Evolutionary conservation across 2,329 filamentous ascomycete genomes (phyloP), one percentile per base, ranked within the genome.

Genomic region (Metarhizium guizhouense): DNA sequence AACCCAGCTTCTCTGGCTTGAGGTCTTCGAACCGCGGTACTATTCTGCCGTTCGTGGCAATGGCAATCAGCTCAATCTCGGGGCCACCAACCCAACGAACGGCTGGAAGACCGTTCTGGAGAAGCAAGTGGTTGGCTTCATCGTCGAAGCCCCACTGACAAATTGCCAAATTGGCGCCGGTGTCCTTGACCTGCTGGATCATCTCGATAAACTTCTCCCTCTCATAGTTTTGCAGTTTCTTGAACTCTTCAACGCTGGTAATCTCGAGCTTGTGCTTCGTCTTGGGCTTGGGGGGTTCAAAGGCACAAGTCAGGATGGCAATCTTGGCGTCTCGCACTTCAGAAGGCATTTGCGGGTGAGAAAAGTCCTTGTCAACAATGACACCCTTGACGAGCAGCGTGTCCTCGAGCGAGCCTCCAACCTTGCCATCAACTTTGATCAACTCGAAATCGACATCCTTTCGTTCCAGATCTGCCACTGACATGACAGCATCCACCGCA

Each of bases 141-240:
- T 99, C 94, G 70, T 99, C 94, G 69, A 99, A 99, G 63, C 94
- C 94, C 94, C 95, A 99, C 72, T 99, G 95, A 76, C 94, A 99
- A 68, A 99, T 96, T 61, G 92, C 94, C 58, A 99, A 81, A 76
- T 99, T 99, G 61, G 94, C 94, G 59, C 94, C 94, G 0, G 93
- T 95, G 66, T 89, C 89, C 78, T 99, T 99, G 78, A 99, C 94
- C 74, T 96, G 89, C 70, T 95, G 81, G 65, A 99, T 96, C 94
- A 99, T 99, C 77, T 97, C 93, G 57, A 90, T 83, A 70, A 99
- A 99, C 76, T 97, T 99, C 70, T 90, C 88, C 65, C 86, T 86
- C 76, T 99, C 94, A 76, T 99, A 99, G 64, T 81, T 89, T 70
- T 99, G 94, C 62, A 99, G 77, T 76, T 95, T 94, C 80, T 95